Evolutionary conservation across 805 yeast species (phyloP).

Genomic region (Cyberlindnera japonica): DNA sequence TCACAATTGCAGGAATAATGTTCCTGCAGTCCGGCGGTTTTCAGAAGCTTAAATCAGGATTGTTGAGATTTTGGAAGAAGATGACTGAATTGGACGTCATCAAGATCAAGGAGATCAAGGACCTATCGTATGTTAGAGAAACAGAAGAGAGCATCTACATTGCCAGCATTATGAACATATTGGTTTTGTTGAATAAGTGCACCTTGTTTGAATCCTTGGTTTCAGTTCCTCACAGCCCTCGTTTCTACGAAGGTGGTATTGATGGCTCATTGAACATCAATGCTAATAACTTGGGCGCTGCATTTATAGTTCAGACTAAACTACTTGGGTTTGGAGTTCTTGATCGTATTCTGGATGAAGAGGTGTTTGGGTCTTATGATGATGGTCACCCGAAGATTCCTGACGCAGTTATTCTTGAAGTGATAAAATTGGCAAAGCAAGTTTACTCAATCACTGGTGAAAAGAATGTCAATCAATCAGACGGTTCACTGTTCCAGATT

Average conservation of each 20-base stretch:
- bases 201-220: conserved; percentile 34
- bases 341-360: conserved; percentile 30
- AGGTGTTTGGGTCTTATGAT: conserved; percentile 23
- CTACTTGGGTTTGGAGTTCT: conserved; percentile 39
- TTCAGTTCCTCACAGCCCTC: conserved; percentile 31
- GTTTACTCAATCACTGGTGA: conserved; percentile 38
- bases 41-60: conserved; percentile 28
- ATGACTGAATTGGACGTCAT: conserved; percentile 23
- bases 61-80: conserved; percentile 28
- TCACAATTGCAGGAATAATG: conserved; percentile 40
- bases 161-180: conserved; percentile 39
- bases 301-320: conserved; percentile 39
- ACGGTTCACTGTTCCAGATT: conserved; percentile 36
- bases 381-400: conserved; percentile 31
- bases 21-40: conserved; percentile 52
- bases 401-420: conserved; percentile 40
- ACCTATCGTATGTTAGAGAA: conserved; percentile 34
- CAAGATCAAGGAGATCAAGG: conserved; percentile 31
- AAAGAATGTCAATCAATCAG: conserved; percentile 30
- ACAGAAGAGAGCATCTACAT: conserved; percentile 34
- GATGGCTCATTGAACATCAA: conserved; percentile 18
- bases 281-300: conserved; percentile 17
- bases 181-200: conserved; percentile 44
- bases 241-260: conserved; percentile 38
- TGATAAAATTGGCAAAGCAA: conserved; percentile 42